Evolutionary conservation across 2,329 filamentous ascomycete species (phyloP), one percentile per base, ranked within the genome.

Genomic region (Penicillium psychrosexuale): DNA sequence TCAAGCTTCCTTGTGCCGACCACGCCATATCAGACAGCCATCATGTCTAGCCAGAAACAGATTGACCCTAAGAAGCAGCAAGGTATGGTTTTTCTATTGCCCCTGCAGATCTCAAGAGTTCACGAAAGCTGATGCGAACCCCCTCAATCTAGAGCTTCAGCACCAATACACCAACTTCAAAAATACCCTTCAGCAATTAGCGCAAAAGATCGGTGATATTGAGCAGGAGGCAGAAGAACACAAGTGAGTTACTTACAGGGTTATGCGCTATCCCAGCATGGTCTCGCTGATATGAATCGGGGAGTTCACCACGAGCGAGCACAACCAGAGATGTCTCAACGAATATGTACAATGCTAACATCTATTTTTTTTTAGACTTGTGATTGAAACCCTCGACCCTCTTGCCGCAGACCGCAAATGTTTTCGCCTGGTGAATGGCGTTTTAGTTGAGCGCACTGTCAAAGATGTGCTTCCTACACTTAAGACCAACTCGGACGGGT

Each of bases 341-440:
- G 8, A 22, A 28, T 9, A 38, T 53, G 30, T 53, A 57, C 60
- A 60, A 64, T 59, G 54, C 61, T 66, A 34, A 61, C 31, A 42
- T 19, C 8, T 37, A 8, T 34, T 8, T 47, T 28, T 22, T 59
- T 39, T 38, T 5, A 97, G 94, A 75, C 89, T 97, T 62, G 94
- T 99, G 33, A 84, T 97, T 48, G 93, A 97, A 71, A 97, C 93
- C 3, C 78, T 99, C 60, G 83, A 88, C 56, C 92, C 92, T 43
- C 83, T 97, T 24, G 82, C 90, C 1, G 83, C 81, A 61, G 89
- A 96, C 63, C 89, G 94, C 68, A 99, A 97, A 79, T 97, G 93
- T 77, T 99, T 97, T 78, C 92, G 94, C 66, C 91, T 99, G 84
- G 95, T 99, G 74, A 97, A 99, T 74, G 94, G 94, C 43, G 92